A percentile compares a stretch with the other conserved stretches of the same genome.
Evolutionary conservation across 495 filamentous ascomycete genomes (phyloP).

Genomic region (Parmelia sp.): DNA sequence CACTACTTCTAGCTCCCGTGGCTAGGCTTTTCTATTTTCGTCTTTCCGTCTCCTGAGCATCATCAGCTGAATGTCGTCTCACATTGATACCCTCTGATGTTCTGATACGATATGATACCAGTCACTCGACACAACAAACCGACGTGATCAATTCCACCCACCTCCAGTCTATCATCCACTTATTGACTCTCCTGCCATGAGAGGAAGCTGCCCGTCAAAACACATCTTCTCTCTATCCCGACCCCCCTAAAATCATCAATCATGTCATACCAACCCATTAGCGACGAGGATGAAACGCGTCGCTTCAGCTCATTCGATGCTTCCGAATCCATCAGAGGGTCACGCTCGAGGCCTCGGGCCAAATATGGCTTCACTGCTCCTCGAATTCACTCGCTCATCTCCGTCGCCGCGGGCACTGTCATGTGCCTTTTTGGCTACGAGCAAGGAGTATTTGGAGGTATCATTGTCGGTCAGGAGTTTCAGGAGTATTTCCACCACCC

Average conservation of each 20-base stretch:
- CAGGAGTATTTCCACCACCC: constrained; percentile 21
- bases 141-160: no score
- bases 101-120: background rate
- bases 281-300: background rate
- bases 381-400: constrained; percentile 16
- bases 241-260: background rate
- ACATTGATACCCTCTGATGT: background rate
- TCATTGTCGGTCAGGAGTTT: constrained; percentile 25
- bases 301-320: background rate
- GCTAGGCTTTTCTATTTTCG: background rate
- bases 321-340: background rate
- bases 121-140: no score
- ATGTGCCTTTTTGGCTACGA: constrained; percentile 33
- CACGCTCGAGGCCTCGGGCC: background rate
- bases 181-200: background rate
- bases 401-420: constrained; percentile 23
- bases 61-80: background rate
- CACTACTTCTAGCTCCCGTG: background rate
- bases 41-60: background rate
- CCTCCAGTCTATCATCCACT: background rate
- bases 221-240: background rate
- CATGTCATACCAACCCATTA: constrained; percentile 20
- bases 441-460: constrained; percentile 31
- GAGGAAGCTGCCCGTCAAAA: background rate
- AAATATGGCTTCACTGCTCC: constrained; percentile 11